phyloP scores from a whole-genome alignment of 805 yeast genomes.

The Metschnikowia baotianmanensis region DNA sequence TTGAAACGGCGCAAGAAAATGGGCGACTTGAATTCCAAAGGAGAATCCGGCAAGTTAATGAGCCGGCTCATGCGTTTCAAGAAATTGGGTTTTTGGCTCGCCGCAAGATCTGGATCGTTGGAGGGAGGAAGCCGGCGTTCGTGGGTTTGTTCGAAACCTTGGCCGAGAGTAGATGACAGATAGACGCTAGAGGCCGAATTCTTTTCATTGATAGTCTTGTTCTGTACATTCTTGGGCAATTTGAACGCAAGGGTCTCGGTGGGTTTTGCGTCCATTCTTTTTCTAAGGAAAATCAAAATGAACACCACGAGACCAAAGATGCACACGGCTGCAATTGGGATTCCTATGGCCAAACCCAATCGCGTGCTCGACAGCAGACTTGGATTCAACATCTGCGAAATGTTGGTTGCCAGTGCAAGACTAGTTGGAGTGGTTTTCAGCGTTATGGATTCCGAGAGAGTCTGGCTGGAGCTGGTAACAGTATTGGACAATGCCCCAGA shows the following conservation, averaged over 20 bases:
- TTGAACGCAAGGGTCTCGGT: conserved; percentile 10
- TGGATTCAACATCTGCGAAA: conserved; percentile 1
- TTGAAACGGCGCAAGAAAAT: conserved; percentile 34
- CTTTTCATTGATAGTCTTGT: not conserved
- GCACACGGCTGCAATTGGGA: conserved; percentile 29
- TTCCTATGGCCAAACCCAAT: conserved; percentile 34
- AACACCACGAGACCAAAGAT: conserved; percentile 21
- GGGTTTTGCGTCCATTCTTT: conserved; percentile 11
- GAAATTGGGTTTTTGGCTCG: conserved; percentile 4
- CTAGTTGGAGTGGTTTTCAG: conserved; percentile 1
- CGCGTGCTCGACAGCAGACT: conserved; percentile 14
- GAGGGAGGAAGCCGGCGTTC: not conserved
- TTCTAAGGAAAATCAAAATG: conserved; percentile 11
- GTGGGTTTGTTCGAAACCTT: conserved; percentile 1
- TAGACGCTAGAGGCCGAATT: conserved; percentile 6
- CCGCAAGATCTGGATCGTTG: not conserved
- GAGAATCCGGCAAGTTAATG: conserved; percentile 23
- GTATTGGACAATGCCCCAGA: too few species aligned
- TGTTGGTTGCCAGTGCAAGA: conserved; percentile 1
- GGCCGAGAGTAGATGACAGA: conserved; percentile 8
- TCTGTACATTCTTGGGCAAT: not conserved
- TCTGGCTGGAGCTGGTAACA: not conserved
- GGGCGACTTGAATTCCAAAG: conserved; percentile 27
- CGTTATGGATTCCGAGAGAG: not conserved
- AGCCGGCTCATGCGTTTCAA: conserved; percentile 21